Percentiles rank a stretch among this genome's conserved stretches.
phyloP scores from a whole-genome alignment of 108 stramenopile genomes.

The Aurantiochytrium sp. region DNA sequence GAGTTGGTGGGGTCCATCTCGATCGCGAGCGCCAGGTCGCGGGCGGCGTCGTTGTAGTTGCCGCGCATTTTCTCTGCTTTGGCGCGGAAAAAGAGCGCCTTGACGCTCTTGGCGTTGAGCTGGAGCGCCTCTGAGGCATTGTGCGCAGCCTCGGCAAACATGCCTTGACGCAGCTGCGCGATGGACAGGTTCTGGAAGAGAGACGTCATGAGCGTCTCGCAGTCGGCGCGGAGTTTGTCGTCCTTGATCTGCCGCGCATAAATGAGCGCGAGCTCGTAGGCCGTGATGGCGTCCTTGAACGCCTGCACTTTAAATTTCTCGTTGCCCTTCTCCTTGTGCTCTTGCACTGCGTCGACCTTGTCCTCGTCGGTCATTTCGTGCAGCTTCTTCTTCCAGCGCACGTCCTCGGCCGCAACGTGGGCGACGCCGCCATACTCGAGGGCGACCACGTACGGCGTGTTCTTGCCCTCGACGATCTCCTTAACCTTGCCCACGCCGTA shows the following conservation, averaged over 20 bases:
- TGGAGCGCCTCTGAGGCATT: neutral
- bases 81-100: neutral
- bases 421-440: neutral
- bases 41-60: neutral
- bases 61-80: neutral
- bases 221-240: neutral
- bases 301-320: neutral
- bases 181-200: slow-evolving; percentile 3
- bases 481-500: neutral
- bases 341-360: neutral
- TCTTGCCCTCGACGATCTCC: neutral
- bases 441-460: neutral
- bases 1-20: neutral
- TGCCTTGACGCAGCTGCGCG: neutral
- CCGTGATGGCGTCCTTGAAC: slow-evolving; percentile 14
- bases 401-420: neutral
- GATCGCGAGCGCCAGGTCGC: neutral
- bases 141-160: neutral
- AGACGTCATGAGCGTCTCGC: neutral
- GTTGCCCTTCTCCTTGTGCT: slow-evolving; percentile 18
- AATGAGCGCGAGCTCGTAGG: neutral
- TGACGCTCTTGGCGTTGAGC: neutral
- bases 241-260: neutral
- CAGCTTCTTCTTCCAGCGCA: neutral
- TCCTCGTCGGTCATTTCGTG: neutral